Base-by-base conservation (phyloP, 208 protist genomes). In the Blastocrithidia nonstop region DNA sequence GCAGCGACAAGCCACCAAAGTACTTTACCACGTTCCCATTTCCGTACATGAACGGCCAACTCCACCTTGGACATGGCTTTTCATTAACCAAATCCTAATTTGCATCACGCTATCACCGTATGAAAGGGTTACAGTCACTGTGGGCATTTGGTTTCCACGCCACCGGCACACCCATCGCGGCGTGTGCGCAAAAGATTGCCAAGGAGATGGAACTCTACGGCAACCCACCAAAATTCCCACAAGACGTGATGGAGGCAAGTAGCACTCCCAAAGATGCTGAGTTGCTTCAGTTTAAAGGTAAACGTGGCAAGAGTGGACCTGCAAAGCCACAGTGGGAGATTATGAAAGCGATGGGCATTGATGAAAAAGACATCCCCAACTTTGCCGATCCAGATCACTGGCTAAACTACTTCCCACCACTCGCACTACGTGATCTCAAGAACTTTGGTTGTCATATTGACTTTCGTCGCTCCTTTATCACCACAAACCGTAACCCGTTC, bases 141-240 rank as follows among this genome's bases (percentile, higher is more conserved):
- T 99, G 98, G 74, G 97, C 98, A n/a, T 99, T 99, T 64, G 97
- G 70, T 7, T 99, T 99, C 63, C 98, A 99, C 68, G 98, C 97
- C 58, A 99, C 98, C 0, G 98, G 98, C 52, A 99, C 99, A 81
- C 98, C 98, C 39, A 99, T 99, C 62, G 95, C 95, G 25, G 97
- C 96, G 3, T 97, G 86, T 57, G 98, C 98, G 42, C 88, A 99
- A 63, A 99, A 99, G 71, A 86, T 99, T 5, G 48, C 56, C 25
- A 78, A 81, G 54, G 81, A 90, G 59, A 88, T 89, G 51, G 46
- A 71, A 49, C 51, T 68, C 45, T 89, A 78, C 67, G 81, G 82
- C 39, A 88, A 83, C 66, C 97, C 97, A 26, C 76, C 74, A 29
- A 38, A 77, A 33, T 93, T 95, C 44, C 87, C 87, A 44, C 48